Evolutionary conservation across 2,329 filamentous ascomycete species (phyloP).

Genomic region (Neofusicoccum cordaticola): DNA sequence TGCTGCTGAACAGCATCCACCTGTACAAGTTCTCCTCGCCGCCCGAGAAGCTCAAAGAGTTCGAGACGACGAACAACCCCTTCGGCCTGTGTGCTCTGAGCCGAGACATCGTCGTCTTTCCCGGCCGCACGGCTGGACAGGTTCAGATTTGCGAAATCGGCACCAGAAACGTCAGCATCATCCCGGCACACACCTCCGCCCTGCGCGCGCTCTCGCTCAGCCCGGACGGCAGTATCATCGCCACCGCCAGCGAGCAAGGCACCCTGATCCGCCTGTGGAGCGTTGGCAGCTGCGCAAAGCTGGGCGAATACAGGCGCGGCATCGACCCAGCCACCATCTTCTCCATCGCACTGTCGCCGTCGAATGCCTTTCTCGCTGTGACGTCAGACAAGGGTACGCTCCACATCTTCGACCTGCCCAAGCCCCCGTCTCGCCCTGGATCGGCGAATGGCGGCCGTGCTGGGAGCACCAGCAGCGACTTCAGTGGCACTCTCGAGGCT

Average conservation of each 20-base stretch:
- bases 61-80: constrained; percentile 83
- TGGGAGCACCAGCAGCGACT: constrained; percentile 18
- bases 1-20: constrained; percentile 76
- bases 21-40: constrained; percentile 76
- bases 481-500: constrained; percentile 15
- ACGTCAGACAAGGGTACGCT: constrained; percentile 96
- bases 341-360: constrained; percentile 82
- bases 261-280: constrained; percentile 86
- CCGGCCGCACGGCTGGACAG: constrained; percentile 82
- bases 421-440: constrained; percentile 20
- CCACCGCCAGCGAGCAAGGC: constrained; percentile 89
- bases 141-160: constrained; percentile 80
- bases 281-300: constrained; percentile 72
- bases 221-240: constrained; percentile 74
- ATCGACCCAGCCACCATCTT: constrained; percentile 86
- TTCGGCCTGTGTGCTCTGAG: constrained; percentile 77
- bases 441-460: constrained; percentile 19
- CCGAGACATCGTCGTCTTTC: constrained; percentile 72
- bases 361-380: constrained; percentile 75
- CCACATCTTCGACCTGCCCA: constrained; percentile 84
- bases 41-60: constrained; percentile 67
- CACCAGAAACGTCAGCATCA: constrained; percentile 83
- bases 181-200: constrained; percentile 80
- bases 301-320: constrained; percentile 83
- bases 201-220: constrained; percentile 79